Percentiles rank a stretch among this genome's conserved stretches.
These are phyloP conservation scores for Zizania latifolia DNA, from an alignment of 176 grass and related monocot species.

Conservation along the genomic window DNA sequence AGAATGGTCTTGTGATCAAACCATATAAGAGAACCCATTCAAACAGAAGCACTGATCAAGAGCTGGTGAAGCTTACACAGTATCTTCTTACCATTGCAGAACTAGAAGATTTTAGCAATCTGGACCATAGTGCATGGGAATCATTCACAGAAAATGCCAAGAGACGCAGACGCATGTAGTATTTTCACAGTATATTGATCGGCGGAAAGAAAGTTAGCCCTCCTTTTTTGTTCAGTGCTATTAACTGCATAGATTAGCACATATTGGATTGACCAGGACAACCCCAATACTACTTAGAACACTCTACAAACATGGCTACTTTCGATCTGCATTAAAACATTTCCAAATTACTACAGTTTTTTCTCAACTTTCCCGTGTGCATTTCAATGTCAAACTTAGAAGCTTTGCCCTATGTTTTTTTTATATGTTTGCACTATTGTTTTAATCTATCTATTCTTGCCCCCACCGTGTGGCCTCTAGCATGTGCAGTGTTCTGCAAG, in stretches of 20 bases:
- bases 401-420: background rate
- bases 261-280: background rate
- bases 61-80: slow-evolving; percentile 73
- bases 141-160: slow-evolving; percentile 60
- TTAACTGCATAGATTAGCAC: background rate
- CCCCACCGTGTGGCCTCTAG: background rate
- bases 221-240: background rate
- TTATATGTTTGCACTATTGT: background rate
- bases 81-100: slow-evolving; percentile 86
- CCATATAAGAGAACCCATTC: slow-evolving; percentile 72
- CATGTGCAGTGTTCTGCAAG: slow-evolving; percentile 3
- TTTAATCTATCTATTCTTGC: background rate
- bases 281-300: background rate
- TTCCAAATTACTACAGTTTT: background rate
- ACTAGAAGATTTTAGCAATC: slow-evolving; percentile 64
- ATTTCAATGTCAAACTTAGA: background rate
- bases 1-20: slow-evolving; percentile 79
- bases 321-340: background rate
- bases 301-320: background rate
- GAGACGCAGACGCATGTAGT: slow-evolving; percentile 58
- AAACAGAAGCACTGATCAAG: slow-evolving; percentile 60
- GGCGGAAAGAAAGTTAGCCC: slow-evolving; percentile 1
- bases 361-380: background rate
- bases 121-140: slow-evolving; percentile 83
- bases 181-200: slow-evolving; percentile 13